Base-by-base conservation (phyloP, 192 early-diverging fungal genomes). In the Coemansia sp. region DNA sequence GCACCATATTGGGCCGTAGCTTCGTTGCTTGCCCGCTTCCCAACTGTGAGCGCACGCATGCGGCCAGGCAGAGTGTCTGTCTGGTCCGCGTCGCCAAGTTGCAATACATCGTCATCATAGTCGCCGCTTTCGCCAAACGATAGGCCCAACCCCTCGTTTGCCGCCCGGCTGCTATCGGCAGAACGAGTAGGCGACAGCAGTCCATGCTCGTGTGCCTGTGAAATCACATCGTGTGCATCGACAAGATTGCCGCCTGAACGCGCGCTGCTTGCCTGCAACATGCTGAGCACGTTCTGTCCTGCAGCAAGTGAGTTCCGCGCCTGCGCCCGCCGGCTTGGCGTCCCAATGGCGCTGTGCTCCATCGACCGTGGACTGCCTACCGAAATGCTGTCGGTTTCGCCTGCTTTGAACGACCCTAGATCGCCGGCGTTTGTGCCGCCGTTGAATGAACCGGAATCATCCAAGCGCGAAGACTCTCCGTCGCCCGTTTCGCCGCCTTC, bases 231-330 rank as follows among this genome's bases (percentile, higher is more conserved):
- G 3, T 27, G 21, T 19, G 49, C 19, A 21, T 60, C 54, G 9
- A 29, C 51, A n/a, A 53, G 63, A 45, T 72, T 61, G 54, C 41
- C 59, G 14, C 53, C 53, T 22, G 66, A 48, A 1, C 66, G 61
- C 5, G 57, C 60, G 25, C 67, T 69, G 57, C 69, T 79, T 17
- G 76, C 76, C 49, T 79, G 70, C 59, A 79, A 67, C 76, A 79
- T 79, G 64, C 67, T 73, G 10, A 79, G 71, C 32, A 79, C 76
- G 62, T 57, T 79, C 60, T 79, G 76, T 8, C 76, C 76, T 3
- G 76, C 76, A 41, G 70, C 50, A 27, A 66, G 23, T 6, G 76
- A 63, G 51, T 72, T 67, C 29, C 76, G 66, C 2, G 58, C 75
- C 19, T 62, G 27, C 4, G 11, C 50, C 5, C 69, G 57, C 24